Conservation (phyloP, 2,329 filamentous ascomycete genomes). For the Pseudogymnoascus sp. region DNA sequence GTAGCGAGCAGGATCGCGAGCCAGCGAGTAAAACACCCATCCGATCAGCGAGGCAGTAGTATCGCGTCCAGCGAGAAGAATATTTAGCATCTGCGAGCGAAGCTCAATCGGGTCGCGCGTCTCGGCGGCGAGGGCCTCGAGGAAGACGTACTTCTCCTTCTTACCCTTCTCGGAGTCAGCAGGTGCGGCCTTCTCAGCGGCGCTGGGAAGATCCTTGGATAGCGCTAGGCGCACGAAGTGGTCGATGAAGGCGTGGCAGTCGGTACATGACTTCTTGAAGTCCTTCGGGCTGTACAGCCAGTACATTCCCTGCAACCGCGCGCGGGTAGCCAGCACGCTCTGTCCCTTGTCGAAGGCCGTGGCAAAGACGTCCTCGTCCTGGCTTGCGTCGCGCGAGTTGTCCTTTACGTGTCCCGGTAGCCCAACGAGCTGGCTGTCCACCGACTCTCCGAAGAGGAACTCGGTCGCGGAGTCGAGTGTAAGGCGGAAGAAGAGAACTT, state of each 20-base stretch:
- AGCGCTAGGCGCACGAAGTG: slow-evolving; percentile 38
- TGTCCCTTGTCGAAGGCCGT: slow-evolving; percentile 42
- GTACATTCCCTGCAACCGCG: slow-evolving; percentile 17
- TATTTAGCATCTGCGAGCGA: slow-evolving; percentile 44
- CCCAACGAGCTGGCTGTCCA: slow-evolving; percentile 30
- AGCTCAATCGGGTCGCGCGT: slow-evolving; percentile 39
- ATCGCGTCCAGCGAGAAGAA: slow-evolving; percentile 52
- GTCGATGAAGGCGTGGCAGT: slow-evolving; percentile 39
- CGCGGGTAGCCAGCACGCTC: slow-evolving; percentile 17
- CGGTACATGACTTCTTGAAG: slow-evolving; percentile 21
- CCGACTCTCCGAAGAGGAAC: slow-evolving; percentile 53
- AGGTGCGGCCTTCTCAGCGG: slow-evolving; percentile 17
- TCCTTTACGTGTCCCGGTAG: slow-evolving; percentile 9
- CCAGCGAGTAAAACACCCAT: slow-evolving; percentile 40
- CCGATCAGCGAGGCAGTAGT: slow-evolving; percentile 48
- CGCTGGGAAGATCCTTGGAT: slow-evolving; percentile 13
- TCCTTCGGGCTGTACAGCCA: slow-evolving; percentile 30
- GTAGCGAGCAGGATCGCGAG: slow-evolving; percentile 35
- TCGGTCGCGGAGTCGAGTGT: slow-evolving; percentile 46
- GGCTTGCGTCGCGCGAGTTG: background rate
- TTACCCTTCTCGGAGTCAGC: slow-evolving; percentile 22
- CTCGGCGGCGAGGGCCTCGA: slow-evolving; percentile 47
- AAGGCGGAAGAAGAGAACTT: slow-evolving; percentile 55
- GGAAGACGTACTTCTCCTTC: slow-evolving; percentile 39
- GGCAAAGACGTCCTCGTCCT: slow-evolving; percentile 34